Percentiles rank a stretch among this genome's conserved stretches.
phyloP scores from a whole-genome alignment of 225 moss, liverwort and hornwort genomes.

The Sphagnum contortum region DNA sequence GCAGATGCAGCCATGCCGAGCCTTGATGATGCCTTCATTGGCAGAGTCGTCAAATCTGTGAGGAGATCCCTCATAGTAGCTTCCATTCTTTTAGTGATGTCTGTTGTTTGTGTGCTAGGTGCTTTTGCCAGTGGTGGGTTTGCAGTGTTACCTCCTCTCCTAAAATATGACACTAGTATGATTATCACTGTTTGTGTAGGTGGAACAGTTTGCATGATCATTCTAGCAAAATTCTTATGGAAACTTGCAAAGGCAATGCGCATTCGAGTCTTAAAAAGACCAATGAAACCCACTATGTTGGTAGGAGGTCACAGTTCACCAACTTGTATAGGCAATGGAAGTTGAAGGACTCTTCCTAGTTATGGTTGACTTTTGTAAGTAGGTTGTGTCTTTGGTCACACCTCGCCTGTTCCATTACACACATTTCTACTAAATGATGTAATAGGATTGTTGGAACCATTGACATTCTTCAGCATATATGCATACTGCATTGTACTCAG shows the following conservation, averaged over 20 bases:
- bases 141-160: constrained; percentile 28
- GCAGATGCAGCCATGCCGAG: constrained; percentile 36
- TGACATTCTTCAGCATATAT: too few relatives aligned
- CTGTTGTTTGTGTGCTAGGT: constrained; percentile 30
- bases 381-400: too few relatives aligned
- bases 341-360: too few relatives aligned
- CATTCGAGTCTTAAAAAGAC: too few relatives aligned
- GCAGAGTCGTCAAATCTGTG: constrained; percentile 31
- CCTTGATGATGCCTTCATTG: constrained; percentile 30
- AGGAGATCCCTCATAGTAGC: constrained; percentile 28
- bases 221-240: constrained; percentile 19
- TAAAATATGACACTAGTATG: constrained; percentile 20
- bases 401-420: too few relatives aligned
- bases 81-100: constrained; percentile 28
- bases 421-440: too few relatives aligned
- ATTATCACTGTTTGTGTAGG: constrained; percentile 23
- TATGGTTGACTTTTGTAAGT: too few relatives aligned
- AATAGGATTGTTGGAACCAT: too few relatives aligned
- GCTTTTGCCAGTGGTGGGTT: constrained; percentile 37
- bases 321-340: too few relatives aligned
- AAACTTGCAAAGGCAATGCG: constrained; percentile 18
- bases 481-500: too few relatives aligned
- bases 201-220: constrained; percentile 21
- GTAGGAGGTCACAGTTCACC: too few relatives aligned
- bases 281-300: not conserved